Evolutionary conservation across 371 early-diverging fungal genomes (phyloP).

Genomic region (Nematocida minor): DNA sequence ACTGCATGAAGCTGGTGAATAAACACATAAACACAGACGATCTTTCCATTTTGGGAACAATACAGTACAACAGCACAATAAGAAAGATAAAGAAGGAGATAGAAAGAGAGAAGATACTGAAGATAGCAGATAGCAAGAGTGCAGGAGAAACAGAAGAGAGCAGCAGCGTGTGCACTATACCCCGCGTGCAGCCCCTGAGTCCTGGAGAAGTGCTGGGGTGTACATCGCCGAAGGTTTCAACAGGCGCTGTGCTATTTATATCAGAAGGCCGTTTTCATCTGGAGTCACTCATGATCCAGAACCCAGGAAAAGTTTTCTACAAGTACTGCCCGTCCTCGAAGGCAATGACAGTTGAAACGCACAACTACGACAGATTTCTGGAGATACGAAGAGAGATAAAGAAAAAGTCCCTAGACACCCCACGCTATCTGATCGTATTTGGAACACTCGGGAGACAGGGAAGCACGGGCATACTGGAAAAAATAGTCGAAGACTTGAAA

Average conservation of each 20-base stretch:
- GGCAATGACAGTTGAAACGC: slow-evolving; percentile 79
- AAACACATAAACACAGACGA: slow-evolving; percentile 49
- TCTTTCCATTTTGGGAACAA: slow-evolving; percentile 81
- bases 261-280: slow-evolving; percentile 98
- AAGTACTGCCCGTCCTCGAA: slow-evolving; percentile 92
- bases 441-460: slow-evolving; percentile 98
- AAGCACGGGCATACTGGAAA: slow-evolving; percentile 75
- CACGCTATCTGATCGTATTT: slow-evolving; percentile 77
- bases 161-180: slow-evolving; percentile 59
- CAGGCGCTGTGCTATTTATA: slow-evolving; percentile 67
- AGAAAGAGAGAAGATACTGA: slow-evolving; percentile 68
- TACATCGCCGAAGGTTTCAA: slow-evolving; percentile 77
- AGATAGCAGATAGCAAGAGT: slow-evolving; percentile 67
- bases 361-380: slow-evolving; percentile 83
- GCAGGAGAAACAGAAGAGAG: neutral
- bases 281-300: slow-evolving; percentile 96
- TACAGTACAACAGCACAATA: slow-evolving; percentile 86
- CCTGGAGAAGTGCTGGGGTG: slow-evolving; percentile 98
- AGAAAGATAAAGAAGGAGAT: slow-evolving; percentile 66
- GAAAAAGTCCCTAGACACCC: slow-evolving; percentile 57
- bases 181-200: slow-evolving; percentile 85
- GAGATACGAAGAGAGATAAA: slow-evolving; percentile 71
- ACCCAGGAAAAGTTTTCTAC: slow-evolving; percentile 79
- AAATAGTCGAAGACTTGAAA: slow-evolving; percentile 51
- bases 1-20: slow-evolving; percentile 77